Evolutionary conservation across 2,329 filamentous ascomycete genomes (phyloP).

Genomic region (Trichophyton schoenleinii): DNA sequence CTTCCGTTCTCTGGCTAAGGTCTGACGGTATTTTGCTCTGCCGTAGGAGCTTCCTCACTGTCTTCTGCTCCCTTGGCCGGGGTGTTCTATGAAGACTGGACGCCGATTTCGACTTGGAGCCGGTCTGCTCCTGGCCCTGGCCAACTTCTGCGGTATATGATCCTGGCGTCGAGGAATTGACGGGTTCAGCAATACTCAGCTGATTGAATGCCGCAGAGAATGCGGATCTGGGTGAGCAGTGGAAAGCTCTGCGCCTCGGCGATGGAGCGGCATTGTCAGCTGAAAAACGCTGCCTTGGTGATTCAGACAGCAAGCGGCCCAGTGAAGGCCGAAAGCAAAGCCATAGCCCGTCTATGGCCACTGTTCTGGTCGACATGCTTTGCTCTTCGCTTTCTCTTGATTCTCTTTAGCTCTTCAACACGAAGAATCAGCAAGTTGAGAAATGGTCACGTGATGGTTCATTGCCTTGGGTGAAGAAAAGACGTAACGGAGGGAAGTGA

Average conservation of each 20-base stretch:
- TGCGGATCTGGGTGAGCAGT: not conserved
- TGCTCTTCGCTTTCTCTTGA: not conserved
- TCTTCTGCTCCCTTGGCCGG: not conserved
- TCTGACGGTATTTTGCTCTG: constrained; percentile 13
- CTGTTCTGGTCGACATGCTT: constrained; percentile 20
- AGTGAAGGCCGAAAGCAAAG: constrained; percentile 31
- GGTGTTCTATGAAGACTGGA: not conserved
- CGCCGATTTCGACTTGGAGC: not conserved
- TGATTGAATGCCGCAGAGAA: not conserved
- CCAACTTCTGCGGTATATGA: not conserved
- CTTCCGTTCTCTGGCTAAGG: constrained; percentile 14
- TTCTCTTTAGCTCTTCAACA: not conserved
- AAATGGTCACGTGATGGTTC: not conserved
- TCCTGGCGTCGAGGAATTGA: not conserved
- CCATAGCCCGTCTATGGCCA: constrained; percentile 30
- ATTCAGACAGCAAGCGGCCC: constrained; percentile 5
- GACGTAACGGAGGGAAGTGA: not conserved
- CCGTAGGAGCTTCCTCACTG: constrained; percentile 2
- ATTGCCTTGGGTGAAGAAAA: not conserved
- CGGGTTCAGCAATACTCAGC: not conserved
- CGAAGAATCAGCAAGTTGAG: no score
- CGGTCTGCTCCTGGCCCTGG: not conserved
- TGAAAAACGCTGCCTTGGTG: not conserved
- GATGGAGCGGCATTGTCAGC: not conserved
- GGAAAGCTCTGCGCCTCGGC: not conserved